Evolutionary conservation across 257 asterid genomes (phyloP), one percentile per base, ranked within the genome.

Genomic region (Pogostemon cablin): DNA sequence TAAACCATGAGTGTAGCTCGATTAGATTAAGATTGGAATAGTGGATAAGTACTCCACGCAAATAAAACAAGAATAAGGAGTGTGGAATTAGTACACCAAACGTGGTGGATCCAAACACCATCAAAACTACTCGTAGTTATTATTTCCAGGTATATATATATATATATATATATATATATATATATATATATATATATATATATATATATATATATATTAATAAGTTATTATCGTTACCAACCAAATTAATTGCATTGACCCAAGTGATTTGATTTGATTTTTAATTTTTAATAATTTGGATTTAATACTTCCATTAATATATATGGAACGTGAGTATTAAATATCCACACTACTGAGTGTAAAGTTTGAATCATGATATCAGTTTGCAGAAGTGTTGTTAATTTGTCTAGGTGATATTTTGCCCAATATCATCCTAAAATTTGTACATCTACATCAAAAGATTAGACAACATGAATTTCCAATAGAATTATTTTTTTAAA

Each of bases 31-130:
- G 15, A 15, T 15, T 15, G 15, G 5, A 64, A 62, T 46, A 41
- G 35, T 53, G 59, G 81, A 68, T 75, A 75, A 11, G 54, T 25
- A 35, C 63, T 67, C 71, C 81, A 75, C 76, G 81, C 74, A 68
- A 58, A 48, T 55, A 44, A 62, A 49, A 63, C 38, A 65, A 76
- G 20, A 37, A 50, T 39, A 40, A 70, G 10, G 72, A 70, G 80
- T 67, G 62, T 75, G 35, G 70, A 67, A 71, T 61, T 49, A 58
- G 81, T 55, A 67, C 55, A 72, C 40, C 46, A 72, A 74, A 79
- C 75, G 80, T 74, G 77, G 74, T 65, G 9, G 11, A 56, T 56
- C 62, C 12, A 41, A 6, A 10, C 34, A 61, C 74, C 77, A 25
- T 42, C n/a, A 1, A 67, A 10, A 9, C 15, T 15, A 15, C 15